phyloP scores from a whole-genome alignment of 306 rosid genomes.

The Spatholobus suberectus region DNA sequence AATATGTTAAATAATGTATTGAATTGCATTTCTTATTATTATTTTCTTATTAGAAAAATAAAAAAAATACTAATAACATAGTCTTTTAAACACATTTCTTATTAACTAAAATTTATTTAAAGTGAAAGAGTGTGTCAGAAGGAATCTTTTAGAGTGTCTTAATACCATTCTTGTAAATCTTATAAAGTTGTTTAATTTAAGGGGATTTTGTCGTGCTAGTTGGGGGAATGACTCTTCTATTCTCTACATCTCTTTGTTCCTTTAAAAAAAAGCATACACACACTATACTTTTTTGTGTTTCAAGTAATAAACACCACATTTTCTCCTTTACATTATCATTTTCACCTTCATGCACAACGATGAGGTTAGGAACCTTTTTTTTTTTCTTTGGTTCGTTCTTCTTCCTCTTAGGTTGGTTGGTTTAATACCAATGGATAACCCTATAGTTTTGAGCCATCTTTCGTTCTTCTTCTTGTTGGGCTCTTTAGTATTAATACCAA shows the following conservation, averaged over 20 bases:
- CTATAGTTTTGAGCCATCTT: neutral
- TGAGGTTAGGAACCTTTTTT: neutral
- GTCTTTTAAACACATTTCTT: too few relatives aligned
- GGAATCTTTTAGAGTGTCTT: too few relatives aligned
- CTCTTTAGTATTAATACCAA: neutral
- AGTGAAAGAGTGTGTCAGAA: too few relatives aligned
- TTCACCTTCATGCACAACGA: neutral
- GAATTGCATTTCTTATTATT: too few relatives aligned
- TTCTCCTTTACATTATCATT: neutral
- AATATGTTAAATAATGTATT: too few relatives aligned
- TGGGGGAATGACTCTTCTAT: neutral
- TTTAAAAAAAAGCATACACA: too few relatives aligned
- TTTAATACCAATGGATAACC: neutral
- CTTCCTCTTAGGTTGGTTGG: too few relatives aligned
- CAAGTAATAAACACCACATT: neutral
- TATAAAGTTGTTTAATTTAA: neutral
- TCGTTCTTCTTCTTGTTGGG: neutral
- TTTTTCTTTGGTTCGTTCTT: neutral
- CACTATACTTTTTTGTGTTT: neutral
- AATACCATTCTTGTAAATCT: too few relatives aligned
- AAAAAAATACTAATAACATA: too few relatives aligned
- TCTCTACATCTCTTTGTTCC: neutral
- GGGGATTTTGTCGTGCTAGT: neutral
- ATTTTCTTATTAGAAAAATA: too few relatives aligned
- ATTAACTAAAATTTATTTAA: too few relatives aligned